A percentile compares a stretch with the other conserved stretches of the same genome.
Evolutionary conservation across 2,329 filamentous ascomycete species (phyloP).

Genomic region (Gremmenia infestans): DNA sequence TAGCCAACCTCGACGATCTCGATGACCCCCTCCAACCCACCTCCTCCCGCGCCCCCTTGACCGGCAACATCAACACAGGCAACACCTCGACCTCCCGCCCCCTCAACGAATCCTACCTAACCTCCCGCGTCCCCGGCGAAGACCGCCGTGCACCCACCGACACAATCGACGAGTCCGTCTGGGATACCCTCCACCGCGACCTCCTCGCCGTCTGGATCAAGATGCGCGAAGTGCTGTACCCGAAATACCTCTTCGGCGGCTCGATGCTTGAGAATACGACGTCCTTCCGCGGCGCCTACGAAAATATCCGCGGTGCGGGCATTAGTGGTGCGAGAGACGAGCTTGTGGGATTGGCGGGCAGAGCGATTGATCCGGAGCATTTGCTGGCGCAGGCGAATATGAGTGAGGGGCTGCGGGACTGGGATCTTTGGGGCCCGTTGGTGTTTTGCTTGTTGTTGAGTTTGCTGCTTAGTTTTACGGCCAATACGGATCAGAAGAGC

Average conservation of each 20-base stretch:
- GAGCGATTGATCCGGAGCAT: constrained; percentile 59
- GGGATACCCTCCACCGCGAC: constrained; percentile 93
- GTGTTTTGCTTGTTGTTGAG: constrained; percentile 90
- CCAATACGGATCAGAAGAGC: constrained; percentile 74
- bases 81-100: constrained; percentile 47
- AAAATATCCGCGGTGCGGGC: constrained; percentile 54
- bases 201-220: constrained; percentile 94
- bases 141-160: constrained; percentile 85
- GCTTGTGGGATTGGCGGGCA: constrained; percentile 54
- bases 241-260: constrained; percentile 80
- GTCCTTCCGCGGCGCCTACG: constrained; percentile 55
- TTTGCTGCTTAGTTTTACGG: constrained; percentile 79
- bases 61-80: constrained; percentile 66
- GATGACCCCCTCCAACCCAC: constrained; percentile 89
- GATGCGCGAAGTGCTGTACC: constrained; percentile 94
- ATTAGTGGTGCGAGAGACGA: constrained; percentile 57
- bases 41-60: constrained; percentile 73
- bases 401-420: constrained; percentile 87
- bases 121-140: constrained; percentile 84
- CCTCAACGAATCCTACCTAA: constrained; percentile 76
- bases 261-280: constrained; percentile 57
- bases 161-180: constrained; percentile 95
- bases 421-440: constrained; percentile 96
- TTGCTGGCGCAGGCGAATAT: constrained; percentile 62
- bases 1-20: constrained; percentile 60